Evolutionary conservation across 352 stramenopile genomes (phyloP).

Genomic region (Phytophthora citricola): DNA sequence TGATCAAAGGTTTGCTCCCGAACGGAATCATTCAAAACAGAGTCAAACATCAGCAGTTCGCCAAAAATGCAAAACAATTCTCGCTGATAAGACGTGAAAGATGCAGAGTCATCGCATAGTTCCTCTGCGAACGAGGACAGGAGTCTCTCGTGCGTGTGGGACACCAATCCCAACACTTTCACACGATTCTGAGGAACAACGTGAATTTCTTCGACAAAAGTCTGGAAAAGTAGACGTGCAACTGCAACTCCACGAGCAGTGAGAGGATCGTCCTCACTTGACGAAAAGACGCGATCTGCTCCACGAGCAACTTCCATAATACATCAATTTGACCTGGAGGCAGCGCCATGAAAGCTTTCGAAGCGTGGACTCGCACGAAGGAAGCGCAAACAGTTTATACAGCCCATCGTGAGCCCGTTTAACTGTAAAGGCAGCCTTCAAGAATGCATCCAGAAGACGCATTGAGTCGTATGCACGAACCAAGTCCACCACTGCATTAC

Average conservation of each 20-base stretch:
- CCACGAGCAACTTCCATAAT: conserved; percentile 72
- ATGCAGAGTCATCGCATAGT: conserved; percentile 18
- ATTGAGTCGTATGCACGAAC: conserved; percentile 86
- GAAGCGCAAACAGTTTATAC: conserved; percentile 55
- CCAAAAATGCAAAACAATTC: conserved; percentile 81
- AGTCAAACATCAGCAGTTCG: conserved; percentile 78
- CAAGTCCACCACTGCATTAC: conserved; percentile 58
- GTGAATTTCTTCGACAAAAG: conserved; percentile 84
- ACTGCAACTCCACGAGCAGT: conserved; percentile 45
- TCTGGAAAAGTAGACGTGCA: conserved; percentile 75
- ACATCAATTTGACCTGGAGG: conserved; percentile 81
- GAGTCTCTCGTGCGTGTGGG: conserved; percentile 60
- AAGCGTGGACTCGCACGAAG: conserved; percentile 53
- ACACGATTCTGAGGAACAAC: conserved; percentile 76
- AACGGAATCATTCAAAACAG: conserved; percentile 45
- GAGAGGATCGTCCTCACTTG: conserved; percentile 11
- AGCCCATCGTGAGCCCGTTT: conserved; percentile 46
- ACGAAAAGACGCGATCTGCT: conserved; percentile 49
- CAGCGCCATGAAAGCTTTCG: conserved; percentile 76
- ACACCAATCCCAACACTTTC: conserved; percentile 62
- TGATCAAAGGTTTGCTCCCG: conserved; percentile 56
- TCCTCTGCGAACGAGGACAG: conserved; percentile 40
- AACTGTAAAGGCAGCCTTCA: conserved; percentile 47
- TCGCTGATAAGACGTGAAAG: conserved; percentile 52
- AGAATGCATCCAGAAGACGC: conserved; percentile 76